Conservation (phyloP, 192 early-diverging fungal species). For the Chytriomyces confervae region DNA sequence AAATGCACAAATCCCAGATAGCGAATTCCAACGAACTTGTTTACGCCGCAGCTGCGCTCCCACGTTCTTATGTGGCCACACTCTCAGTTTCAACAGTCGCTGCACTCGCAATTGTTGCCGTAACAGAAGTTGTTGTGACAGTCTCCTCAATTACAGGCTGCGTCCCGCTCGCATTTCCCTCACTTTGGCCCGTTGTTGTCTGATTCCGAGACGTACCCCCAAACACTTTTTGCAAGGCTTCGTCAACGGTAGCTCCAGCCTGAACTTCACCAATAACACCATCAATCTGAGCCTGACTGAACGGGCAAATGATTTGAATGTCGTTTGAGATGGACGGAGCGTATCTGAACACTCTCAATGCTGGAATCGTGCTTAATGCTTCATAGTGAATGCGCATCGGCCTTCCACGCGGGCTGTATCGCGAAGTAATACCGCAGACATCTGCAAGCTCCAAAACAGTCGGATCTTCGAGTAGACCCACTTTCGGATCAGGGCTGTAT, state of each 20-base stretch:
- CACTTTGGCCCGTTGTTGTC: too few species aligned
- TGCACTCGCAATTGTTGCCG: too few species aligned
- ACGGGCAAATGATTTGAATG: constrained; percentile 19
- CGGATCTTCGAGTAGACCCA: constrained; percentile 36
- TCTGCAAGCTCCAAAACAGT: constrained; percentile 35
- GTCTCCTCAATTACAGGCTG: too few species aligned
- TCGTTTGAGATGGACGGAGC: not conserved
- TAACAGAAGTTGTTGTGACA: too few species aligned
- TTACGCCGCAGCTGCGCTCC: too few species aligned
- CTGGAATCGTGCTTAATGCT: constrained; percentile 20
- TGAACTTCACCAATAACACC: not conserved
- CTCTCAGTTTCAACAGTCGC: too few species aligned
- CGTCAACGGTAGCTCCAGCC: not conserved
- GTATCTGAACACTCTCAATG: constrained; percentile 26
- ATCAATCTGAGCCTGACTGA: constrained; percentile 13
- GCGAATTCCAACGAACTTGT: too few species aligned
- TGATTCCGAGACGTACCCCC: not conserved
- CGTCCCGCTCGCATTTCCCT: too few species aligned
- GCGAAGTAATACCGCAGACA: constrained; percentile 35
- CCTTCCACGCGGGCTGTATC: constrained; percentile 4
- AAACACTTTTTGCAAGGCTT: constrained; percentile 8
- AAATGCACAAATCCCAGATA: too few species aligned
- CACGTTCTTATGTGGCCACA: too few species aligned
- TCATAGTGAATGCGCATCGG: constrained; percentile 37
- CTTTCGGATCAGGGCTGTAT: constrained; percentile 22